Percentiles rank a stretch among this genome's conserved stretches.
phyloP scores from a whole-genome alignment of 2,329 filamentous ascomycete species.

The Penicillium griseofulvum region DNA sequence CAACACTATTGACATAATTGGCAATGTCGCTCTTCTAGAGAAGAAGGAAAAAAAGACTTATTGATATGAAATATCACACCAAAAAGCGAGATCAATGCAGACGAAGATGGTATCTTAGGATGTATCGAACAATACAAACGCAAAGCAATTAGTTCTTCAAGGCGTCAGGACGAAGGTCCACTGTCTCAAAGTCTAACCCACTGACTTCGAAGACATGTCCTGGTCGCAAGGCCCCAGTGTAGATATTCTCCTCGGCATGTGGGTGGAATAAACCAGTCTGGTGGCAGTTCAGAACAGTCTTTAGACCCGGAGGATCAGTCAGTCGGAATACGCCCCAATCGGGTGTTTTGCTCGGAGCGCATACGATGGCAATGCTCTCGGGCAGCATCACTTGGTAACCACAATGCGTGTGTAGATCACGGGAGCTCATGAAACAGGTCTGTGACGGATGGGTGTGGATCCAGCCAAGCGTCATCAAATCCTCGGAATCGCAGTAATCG shows the following conservation, averaged over 20 bases:
- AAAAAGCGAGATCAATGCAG: constrained; percentile 1
- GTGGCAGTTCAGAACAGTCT: constrained; percentile 76
- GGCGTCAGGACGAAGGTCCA: constrained; percentile 54
- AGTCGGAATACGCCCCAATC: constrained; percentile 91
- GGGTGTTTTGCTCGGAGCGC: constrained; percentile 71
- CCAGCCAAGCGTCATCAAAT: constrained; percentile 87
- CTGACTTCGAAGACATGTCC: constrained; percentile 70
- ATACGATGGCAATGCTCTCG: constrained; percentile 95
- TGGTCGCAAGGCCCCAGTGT: constrained; percentile 69
- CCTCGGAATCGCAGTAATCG: constrained; percentile 81
- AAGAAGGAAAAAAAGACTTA: neutral
- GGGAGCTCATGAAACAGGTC: constrained; percentile 95
- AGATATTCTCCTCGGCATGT: constrained; percentile 67
- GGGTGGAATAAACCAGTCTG: constrained; percentile 82
- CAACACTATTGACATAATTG: neutral
- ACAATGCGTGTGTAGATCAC: constrained; percentile 89
- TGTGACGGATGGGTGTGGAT: constrained; percentile 97
- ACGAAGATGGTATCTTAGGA: constrained; percentile 19
- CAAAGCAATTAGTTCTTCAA: constrained; percentile 6
- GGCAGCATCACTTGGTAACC: constrained; percentile 96
- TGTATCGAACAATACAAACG: constrained; percentile 7
- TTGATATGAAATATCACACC: neutral
- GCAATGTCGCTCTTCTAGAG: neutral
- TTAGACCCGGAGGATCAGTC: constrained; percentile 86
- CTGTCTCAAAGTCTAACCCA: constrained; percentile 64